A percentile compares a stretch with the other conserved stretches of the same genome.
These are phyloP conservation scores for Alnus rubra DNA, from an alignment of 306 rosid species.

Conservation along the genomic window DNA sequence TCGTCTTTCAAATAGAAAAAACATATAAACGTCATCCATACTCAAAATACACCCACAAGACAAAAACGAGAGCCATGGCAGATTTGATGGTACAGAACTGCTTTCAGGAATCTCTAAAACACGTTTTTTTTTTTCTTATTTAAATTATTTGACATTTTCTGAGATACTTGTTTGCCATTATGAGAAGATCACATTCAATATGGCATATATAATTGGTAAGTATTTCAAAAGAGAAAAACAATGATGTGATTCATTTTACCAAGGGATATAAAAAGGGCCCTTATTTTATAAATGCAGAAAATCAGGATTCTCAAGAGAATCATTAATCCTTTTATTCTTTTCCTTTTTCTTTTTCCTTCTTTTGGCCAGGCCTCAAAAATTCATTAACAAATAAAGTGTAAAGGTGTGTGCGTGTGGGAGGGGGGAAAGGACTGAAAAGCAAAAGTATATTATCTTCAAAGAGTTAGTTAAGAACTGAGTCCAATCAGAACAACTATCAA, in stretches of 20 bases:
- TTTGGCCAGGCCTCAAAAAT: neutral
- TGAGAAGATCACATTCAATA: neutral
- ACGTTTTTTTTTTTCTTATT: neutral
- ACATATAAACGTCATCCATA: conserved; percentile 1
- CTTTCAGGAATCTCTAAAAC: neutral
- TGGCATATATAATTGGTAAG: neutral
- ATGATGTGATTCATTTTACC: neutral
- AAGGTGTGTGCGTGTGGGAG: neutral
- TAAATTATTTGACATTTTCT: neutral
- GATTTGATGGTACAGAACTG: neutral
- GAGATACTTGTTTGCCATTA: neutral
- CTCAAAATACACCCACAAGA: neutral
- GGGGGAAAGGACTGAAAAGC: conserved; percentile 6
- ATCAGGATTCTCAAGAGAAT: neutral
- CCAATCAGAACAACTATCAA: conserved; percentile 9
- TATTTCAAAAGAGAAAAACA: neutral
- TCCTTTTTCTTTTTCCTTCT: neutral
- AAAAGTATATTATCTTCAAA: conserved; percentile 1
- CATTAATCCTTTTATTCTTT: neutral
- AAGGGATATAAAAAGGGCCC: neutral
- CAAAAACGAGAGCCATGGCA: neutral
- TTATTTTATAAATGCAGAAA: conserved; percentile 1
- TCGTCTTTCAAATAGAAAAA: neutral
- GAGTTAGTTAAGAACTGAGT: neutral
- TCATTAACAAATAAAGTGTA: neutral